phyloP scores from a whole-genome alignment of 371 early-diverging fungal genomes.

The Blakeslea trispora region DNA sequence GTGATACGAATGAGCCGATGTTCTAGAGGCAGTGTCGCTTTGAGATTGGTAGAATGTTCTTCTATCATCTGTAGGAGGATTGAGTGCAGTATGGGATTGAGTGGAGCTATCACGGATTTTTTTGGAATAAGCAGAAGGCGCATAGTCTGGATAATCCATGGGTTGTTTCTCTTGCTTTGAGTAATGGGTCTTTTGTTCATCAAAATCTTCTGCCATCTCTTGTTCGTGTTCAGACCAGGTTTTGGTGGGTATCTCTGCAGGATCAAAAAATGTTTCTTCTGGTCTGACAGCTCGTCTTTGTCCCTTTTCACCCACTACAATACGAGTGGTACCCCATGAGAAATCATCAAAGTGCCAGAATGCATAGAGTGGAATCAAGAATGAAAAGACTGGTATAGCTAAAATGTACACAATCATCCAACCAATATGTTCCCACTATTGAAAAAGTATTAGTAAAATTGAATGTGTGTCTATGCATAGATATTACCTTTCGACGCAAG shows the following conservation, averaged over 20 bases:
- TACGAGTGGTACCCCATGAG: conserved; percentile 92
- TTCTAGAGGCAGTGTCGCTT: too few relatives aligned
- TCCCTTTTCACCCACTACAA: conserved; percentile 81
- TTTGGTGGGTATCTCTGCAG: conserved; percentile 87
- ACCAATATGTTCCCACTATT: conserved; percentile 73
- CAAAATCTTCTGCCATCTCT: conserved; percentile 11
- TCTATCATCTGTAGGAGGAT: too few relatives aligned
- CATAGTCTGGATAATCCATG: not conserved
- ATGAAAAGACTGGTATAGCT: conserved; percentile 70
- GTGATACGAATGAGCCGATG: too few relatives aligned
- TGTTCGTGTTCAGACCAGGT: conserved; percentile 89
- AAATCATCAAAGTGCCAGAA: conserved; percentile 95
- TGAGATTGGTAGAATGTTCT: not conserved
- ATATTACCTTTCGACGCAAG: conserved; percentile 85
- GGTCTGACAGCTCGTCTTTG: conserved; percentile 59
- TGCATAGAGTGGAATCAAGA: conserved; percentile 72
- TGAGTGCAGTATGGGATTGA: not conserved
- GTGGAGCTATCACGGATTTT: not conserved
- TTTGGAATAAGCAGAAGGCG: not conserved
- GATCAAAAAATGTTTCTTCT: conserved; percentile 72
- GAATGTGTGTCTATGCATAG: too few relatives aligned
- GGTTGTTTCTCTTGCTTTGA: conserved; percentile 5
- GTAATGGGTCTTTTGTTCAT: conserved; percentile 4
- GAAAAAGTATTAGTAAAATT: not conserved
- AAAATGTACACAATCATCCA: conserved; percentile 86